Percentiles rank a stretch among this genome's conserved stretches.
These are phyloP conservation scores for Acanthamoeba royreba DNA, from an alignment of 208 protist species.

Conservation along the genomic window DNA sequence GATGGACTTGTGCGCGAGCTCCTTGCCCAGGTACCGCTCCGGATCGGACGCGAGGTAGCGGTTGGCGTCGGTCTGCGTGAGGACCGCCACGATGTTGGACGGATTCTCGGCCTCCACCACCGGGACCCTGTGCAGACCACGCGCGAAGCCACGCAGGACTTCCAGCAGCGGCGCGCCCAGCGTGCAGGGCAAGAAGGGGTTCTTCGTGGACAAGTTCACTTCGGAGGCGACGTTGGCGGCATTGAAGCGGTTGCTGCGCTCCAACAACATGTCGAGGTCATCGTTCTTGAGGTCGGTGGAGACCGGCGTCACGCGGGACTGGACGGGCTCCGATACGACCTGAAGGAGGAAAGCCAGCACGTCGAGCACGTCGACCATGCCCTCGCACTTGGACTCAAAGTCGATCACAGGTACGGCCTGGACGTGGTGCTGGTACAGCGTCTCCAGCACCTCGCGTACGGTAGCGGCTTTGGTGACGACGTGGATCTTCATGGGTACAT, in stretches of 20 bases:
- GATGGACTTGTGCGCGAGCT: no score
- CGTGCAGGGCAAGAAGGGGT: not conserved
- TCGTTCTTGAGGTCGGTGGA: not conserved
- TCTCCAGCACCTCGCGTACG: not conserved
- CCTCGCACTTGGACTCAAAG: not conserved
- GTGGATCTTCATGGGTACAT: not conserved
- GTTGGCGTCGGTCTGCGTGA: not conserved
- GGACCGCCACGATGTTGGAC: not conserved
- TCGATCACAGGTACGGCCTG: not conserved
- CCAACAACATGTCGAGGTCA: not conserved
- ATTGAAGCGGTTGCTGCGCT: not conserved
- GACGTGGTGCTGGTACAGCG: slow-evolving; percentile 12
- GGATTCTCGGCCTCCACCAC: not conserved
- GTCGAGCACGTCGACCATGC: not conserved
- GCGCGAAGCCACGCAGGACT: not conserved
- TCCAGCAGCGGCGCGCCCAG: not conserved
- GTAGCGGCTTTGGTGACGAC: not conserved
- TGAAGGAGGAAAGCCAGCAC: not conserved
- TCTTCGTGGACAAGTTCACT: not conserved
- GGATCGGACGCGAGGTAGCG: not conserved
- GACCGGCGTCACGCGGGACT: not conserved
- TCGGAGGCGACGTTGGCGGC: not conserved
- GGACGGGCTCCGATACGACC: no score
- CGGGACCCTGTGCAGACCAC: not conserved
- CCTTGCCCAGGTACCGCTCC: not conserved